Conservation (phyloP, 805 yeast genomes). For the Babjeviella inositovora region DNA sequence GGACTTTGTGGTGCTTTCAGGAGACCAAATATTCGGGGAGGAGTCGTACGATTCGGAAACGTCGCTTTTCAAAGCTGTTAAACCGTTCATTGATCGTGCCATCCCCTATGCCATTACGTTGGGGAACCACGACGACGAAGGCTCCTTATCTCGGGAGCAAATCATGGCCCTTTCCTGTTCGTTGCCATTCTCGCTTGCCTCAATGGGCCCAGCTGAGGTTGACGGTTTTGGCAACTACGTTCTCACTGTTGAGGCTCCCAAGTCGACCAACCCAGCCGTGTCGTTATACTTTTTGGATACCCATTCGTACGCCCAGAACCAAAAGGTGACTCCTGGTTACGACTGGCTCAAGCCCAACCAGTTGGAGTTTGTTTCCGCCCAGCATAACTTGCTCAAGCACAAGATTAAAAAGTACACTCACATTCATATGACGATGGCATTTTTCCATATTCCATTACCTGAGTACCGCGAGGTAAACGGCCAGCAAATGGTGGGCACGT, state of each 20-base stretch:
- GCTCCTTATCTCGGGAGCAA: conserved; percentile 41
- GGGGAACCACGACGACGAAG: conserved; percentile 95
- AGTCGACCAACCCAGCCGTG: conserved; percentile 21
- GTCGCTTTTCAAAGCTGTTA: conserved; percentile 59
- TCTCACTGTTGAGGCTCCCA: conserved; percentile 28
- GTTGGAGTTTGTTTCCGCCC: conserved; percentile 32
- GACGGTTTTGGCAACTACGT: conserved; percentile 79
- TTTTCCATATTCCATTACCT: conserved; percentile 88
- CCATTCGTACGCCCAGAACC: conserved; percentile 55
- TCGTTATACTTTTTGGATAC: conserved; percentile 71
- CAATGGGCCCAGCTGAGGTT: conserved; percentile 46
- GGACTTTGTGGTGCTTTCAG: conserved; percentile 73
- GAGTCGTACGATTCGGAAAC: conserved; percentile 70
- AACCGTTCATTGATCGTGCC: conserved; percentile 46
- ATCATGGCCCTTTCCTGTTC: conserved; percentile 36
- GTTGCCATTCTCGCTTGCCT: conserved; percentile 57
- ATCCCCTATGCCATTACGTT: conserved; percentile 78
- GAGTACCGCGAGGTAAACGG: conserved; percentile 43
- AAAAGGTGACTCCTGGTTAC: conserved; percentile 62
- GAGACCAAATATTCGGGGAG: conserved; percentile 84
- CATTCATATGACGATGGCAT: conserved; percentile 62
- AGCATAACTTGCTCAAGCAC: conserved; percentile 11
- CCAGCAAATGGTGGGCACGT: conserved; percentile 38
- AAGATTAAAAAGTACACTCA: conserved; percentile 16
- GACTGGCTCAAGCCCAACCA: conserved; percentile 74